Conservation (phyloP, 495 filamentous ascomycete species). For the Penicillium simplicissimum region DNA sequence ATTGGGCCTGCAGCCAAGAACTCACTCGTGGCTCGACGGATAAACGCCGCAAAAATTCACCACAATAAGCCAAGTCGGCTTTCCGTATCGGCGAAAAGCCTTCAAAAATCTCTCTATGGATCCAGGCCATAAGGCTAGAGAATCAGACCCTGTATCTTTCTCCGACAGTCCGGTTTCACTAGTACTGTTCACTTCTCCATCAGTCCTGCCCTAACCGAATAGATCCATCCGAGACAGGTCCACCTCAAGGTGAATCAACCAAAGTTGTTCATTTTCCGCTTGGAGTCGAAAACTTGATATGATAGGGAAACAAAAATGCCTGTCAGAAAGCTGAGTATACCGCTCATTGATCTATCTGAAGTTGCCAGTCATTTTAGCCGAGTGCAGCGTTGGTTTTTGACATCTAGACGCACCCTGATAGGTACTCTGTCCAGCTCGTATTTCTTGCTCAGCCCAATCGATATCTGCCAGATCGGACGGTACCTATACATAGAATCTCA, state of each 20-base stretch:
- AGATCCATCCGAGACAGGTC: not conserved
- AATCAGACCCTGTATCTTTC: not conserved
- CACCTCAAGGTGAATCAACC: not conserved
- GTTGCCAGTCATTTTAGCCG: not conserved
- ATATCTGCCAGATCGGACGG: conserved; percentile 7
- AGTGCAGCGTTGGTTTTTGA: not conserved
- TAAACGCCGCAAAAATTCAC: not conserved
- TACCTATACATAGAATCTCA: not conserved
- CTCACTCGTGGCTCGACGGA: conserved; percentile 8
- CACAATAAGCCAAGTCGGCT: conserved; percentile 2
- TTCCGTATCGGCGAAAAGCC: conserved; percentile 5
- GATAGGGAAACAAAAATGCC: not conserved
- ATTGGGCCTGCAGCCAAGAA: conserved; percentile 12
- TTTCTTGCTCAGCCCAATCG: not conserved
- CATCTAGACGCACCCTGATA: not conserved
- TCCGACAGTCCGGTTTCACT: not conserved
- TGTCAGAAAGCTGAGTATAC: not conserved
- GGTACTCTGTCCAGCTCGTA: conserved; percentile 6
- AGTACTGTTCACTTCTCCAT: conserved; percentile 1
- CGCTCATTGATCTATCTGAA: not conserved
- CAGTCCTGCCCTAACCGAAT: not conserved
- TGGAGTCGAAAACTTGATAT: not conserved
- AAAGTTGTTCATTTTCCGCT: not conserved
- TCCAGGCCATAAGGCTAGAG: conserved; percentile 4
- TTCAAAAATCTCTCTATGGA: not conserved